A percentile compares a stretch with the other conserved stretches of the same genome.
Conservation (phyloP, 2,329 filamentous ascomycete genomes). For the Aureobasidium zeae region DNA sequence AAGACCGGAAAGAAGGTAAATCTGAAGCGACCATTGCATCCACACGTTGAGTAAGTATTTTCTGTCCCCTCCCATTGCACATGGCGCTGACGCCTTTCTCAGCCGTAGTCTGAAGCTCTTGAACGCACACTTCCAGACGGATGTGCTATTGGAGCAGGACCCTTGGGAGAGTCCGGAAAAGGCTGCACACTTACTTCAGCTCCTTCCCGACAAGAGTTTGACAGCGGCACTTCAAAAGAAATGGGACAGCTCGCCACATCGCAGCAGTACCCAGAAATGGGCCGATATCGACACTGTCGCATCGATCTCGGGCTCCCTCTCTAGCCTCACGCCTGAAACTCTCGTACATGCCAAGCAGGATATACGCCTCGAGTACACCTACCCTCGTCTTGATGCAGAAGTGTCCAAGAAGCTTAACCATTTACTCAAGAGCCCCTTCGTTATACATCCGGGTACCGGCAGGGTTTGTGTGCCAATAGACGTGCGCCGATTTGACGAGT, state of each 20-base stretch:
- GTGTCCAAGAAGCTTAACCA: constrained; percentile 98
- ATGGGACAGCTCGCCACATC: constrained; percentile 75
- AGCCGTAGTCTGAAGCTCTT: constrained; percentile 79
- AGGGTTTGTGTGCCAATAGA: constrained; percentile 95
- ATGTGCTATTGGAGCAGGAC: constrained; percentile 76
- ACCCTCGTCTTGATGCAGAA: constrained; percentile 90
- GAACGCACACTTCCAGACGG: constrained; percentile 71
- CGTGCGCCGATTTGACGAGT: constrained; percentile 60
- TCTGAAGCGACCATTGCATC: constrained; percentile 73
- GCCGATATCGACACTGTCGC: constrained; percentile 83
- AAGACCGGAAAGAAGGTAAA: constrained; percentile 84
- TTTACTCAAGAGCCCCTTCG: constrained; percentile 93
- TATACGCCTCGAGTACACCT: constrained; percentile 93
- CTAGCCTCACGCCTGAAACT: constrained; percentile 46
- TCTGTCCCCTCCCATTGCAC: too few species aligned
- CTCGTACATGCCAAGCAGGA: constrained; percentile 89
- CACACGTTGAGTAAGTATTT: constrained; percentile 69
- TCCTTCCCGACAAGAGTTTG: constrained; percentile 72
- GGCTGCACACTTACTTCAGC: constrained; percentile 66
- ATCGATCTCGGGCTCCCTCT: constrained; percentile 61
- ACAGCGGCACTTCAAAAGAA: constrained; percentile 75
- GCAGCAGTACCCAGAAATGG: constrained; percentile 77
- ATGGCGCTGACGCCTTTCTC: background rate
- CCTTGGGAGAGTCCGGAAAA: constrained; percentile 67
- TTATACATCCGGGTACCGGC: constrained; percentile 89